phyloP scores from a whole-genome alignment of 345 rosid species.

The Eucalyptus grandis region DNA sequence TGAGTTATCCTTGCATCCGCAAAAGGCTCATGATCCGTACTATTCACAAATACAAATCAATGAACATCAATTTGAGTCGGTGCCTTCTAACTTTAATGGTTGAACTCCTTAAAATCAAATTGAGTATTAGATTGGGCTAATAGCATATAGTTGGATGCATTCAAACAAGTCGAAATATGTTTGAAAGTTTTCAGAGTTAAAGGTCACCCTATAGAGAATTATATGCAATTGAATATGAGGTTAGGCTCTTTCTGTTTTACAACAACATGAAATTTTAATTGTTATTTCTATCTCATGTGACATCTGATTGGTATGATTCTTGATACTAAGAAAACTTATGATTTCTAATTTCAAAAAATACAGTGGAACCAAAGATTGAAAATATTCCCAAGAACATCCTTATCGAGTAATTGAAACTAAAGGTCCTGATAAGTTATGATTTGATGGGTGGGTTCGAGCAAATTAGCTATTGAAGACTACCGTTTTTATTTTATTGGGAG shows the following conservation, averaged over 20 bases:
- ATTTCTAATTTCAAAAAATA: not conserved
- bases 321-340: not conserved
- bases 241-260: not conserved
- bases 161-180: no score
- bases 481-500: no score
- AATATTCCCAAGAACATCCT: not conserved
- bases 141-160: not conserved
- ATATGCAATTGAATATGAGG: not conserved
- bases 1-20: not conserved
- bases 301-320: not conserved
- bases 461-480: not conserved
- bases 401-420: not conserved
- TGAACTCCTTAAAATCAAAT: not conserved
- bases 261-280: not conserved
- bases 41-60: not conserved
- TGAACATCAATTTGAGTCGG: not conserved
- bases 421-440: not conserved
- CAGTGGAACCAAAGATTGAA: not conserved
- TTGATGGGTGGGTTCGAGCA: not conserved
- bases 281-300: not conserved
- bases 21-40: not conserved
- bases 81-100: not conserved
- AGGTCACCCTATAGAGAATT: not conserved
- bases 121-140: not conserved
- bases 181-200: no score